phyloP scores from a whole-genome alignment of 257 asterid species.

The Agastache rugosa region DNA sequence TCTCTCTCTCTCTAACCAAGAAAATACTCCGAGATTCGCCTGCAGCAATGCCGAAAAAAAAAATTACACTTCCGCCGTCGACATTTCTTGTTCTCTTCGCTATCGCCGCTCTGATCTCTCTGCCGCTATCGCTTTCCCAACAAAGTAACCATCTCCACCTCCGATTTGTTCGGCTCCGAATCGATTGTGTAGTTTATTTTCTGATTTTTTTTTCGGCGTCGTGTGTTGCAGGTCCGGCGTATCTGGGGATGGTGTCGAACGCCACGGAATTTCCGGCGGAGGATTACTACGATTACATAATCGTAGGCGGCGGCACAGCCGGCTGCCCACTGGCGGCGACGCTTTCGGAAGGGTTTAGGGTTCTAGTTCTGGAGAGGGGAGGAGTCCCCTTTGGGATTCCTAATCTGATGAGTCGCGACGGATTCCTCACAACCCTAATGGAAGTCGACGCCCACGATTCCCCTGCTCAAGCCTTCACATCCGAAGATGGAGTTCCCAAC shows the following conservation, averaged over 20 bases:
- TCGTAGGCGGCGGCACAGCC: slow-evolving; percentile 92
- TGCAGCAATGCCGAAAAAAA: slow-evolving; percentile 33
- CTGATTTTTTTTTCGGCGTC: neutral
- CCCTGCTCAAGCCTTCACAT: slow-evolving; percentile 79
- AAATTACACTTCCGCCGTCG: slow-evolving; percentile 5
- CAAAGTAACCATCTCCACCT: slow-evolving; percentile 50
- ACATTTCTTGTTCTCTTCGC: slow-evolving; percentile 39
- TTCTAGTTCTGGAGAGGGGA: slow-evolving; percentile 91
- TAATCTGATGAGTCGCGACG: slow-evolving; percentile 76
- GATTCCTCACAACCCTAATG: slow-evolving; percentile 61
- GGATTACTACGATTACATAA: slow-evolving; percentile 49
- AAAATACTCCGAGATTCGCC: slow-evolving; percentile 14
- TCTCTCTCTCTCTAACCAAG: slow-evolving; percentile 25
- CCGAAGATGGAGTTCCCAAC: slow-evolving; percentile 87
- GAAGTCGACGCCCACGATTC: slow-evolving; percentile 69
- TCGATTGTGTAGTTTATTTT: neutral
- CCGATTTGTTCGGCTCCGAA: neutral
- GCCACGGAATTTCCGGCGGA: slow-evolving; percentile 69
- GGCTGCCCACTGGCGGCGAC: slow-evolving; percentile 97
- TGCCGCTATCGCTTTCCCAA: slow-evolving; percentile 53
- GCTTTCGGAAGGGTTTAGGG: slow-evolving; percentile 59
- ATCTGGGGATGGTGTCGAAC: slow-evolving; percentile 55
- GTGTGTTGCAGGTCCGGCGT: slow-evolving; percentile 59
- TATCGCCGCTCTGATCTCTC: slow-evolving; percentile 38
- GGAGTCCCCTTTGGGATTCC: slow-evolving; percentile 60